These are phyloP conservation scores for Castanea sativa DNA, from an alignment of 306 rosid genomes.

Conservation along the genomic window DNA sequence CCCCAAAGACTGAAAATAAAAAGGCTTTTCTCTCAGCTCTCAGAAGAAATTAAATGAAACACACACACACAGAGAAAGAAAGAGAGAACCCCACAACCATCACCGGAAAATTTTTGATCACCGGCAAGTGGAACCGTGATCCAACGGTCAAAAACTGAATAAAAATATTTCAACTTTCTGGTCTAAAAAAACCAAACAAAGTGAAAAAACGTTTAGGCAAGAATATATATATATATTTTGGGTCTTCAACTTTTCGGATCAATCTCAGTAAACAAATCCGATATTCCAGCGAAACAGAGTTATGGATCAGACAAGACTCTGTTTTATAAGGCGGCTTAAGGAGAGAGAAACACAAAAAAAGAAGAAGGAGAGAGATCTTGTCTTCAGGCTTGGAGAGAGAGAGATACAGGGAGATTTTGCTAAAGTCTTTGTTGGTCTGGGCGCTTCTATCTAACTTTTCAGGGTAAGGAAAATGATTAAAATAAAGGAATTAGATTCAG, in stretches of 20 bases:
- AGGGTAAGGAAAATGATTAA: conserved; percentile 24
- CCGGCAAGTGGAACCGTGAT: conserved; percentile 28
- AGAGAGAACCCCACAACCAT: neutral
- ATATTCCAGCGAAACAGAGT: conserved; percentile 7
- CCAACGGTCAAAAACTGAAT: conserved; percentile 22
- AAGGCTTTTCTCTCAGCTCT: conserved; percentile 24
- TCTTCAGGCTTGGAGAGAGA: neutral
- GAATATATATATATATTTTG: too few species aligned
- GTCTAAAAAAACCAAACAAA: neutral
- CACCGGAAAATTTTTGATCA: neutral
- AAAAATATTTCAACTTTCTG: neutral
- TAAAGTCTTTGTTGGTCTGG: conserved; percentile 14
- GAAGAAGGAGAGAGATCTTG: neutral
- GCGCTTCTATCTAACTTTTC: conserved; percentile 35
- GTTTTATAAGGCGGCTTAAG: neutral
- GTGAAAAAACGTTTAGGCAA: neutral
- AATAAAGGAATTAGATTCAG: neutral
- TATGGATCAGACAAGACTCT: neutral
- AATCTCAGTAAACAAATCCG: neutral
- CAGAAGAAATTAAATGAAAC: conserved; percentile 6
- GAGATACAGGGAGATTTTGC: neutral
- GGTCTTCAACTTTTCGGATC: neutral
- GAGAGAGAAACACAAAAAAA: conserved; percentile 9
- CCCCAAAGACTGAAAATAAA: conserved; percentile 37
- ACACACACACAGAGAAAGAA: neutral